Conservation (phyloP, 2,329 filamentous ascomycete species). For the Mycosphaerelloides madeirae region DNA sequence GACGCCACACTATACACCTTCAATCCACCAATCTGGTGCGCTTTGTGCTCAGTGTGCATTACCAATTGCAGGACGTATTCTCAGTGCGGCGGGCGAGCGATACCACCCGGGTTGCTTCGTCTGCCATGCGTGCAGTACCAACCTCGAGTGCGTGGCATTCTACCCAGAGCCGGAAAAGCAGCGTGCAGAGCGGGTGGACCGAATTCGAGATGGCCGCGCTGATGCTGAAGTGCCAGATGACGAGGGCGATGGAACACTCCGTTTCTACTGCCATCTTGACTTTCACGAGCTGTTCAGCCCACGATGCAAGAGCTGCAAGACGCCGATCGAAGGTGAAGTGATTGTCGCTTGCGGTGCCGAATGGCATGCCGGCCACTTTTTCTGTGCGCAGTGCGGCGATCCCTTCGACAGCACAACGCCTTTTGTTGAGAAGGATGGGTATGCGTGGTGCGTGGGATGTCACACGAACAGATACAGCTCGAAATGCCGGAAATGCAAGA, state of each 20-base stretch:
- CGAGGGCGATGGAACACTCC: slow-evolving; percentile 61
- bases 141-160: slow-evolving; percentile 91
- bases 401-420: slow-evolving; percentile 61
- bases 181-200: slow-evolving; percentile 65
- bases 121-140: slow-evolving; percentile 80
- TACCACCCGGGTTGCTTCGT: slow-evolving; percentile 94
- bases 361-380: slow-evolving; percentile 97
- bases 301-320: slow-evolving; percentile 91
- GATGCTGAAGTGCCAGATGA: slow-evolving; percentile 54
- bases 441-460: slow-evolving; percentile 92
- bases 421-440: slow-evolving; percentile 96
- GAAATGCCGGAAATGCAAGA: slow-evolving; percentile 80
- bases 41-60: slow-evolving; percentile 78
- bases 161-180: slow-evolving; percentile 79
- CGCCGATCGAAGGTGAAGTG: slow-evolving; percentile 92
- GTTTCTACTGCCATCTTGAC: slow-evolving; percentile 98
- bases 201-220: slow-evolving; percentile 61
- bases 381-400: slow-evolving; percentile 97
- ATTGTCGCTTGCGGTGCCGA: slow-evolving; percentile 90
- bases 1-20: slow-evolving; percentile 43
- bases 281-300: slow-evolving; percentile 94
- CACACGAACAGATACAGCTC: slow-evolving; percentile 87
- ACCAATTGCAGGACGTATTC: slow-evolving; percentile 84
- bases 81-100: slow-evolving; percentile 72
- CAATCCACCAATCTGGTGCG: slow-evolving; percentile 55